Evolutionary conservation across 2,329 filamentous ascomycete species (phyloP), one percentile per base, ranked within the genome.

Genomic region (Westerdykella ornata): DNA sequence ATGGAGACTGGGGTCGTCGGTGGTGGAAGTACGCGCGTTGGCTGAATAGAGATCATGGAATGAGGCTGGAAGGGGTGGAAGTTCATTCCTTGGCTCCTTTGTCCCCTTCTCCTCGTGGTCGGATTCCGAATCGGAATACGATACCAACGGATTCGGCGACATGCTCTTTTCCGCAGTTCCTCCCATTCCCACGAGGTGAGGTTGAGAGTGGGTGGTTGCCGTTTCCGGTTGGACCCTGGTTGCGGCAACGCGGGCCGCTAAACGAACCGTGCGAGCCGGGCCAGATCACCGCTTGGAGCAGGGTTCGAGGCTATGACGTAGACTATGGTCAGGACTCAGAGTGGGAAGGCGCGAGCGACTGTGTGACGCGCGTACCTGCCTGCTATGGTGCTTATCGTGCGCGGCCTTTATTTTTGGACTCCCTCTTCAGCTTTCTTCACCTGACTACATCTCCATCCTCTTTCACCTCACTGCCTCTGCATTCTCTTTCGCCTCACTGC

Each of bases 41-140:
- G 85, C 83, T 19, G 89, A 84, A 67, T 98, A 97, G 41, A 97
- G 75, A 63, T 96, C 85, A 63, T 88, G 85, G 65, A 98, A 97
- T 41, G 78, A 71, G 11, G 80, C 67, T 7, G 89, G 90, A 16
- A 96, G 74, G 7, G 88, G 85, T 20, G 86, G 88, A 28, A 89
- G 68, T 17, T 62, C 57, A 36, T 57, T 37, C 15, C 31, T 39
- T 3, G 48, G 15, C 16, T 49, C 45, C 6, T 34, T 14, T 38
- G 18, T 13, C 33, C 39, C 37, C 31, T 37, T 33, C 19, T 19
- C 29, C 46, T 44, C 44, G 35, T 55, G 60, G 46, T 70, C 63
- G 22, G 74, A 78, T 42, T 75, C 75, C 13, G 78, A 74, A 61
- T 88, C 88, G 37, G 61, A 49, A 38, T 65, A 65, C 7, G 30